A percentile compares a stretch with the other conserved stretches of the same genome.
Evolutionary conservation across 192 early-diverging fungal species (phyloP).

Genomic region (Haplosporangium gracile): DNA sequence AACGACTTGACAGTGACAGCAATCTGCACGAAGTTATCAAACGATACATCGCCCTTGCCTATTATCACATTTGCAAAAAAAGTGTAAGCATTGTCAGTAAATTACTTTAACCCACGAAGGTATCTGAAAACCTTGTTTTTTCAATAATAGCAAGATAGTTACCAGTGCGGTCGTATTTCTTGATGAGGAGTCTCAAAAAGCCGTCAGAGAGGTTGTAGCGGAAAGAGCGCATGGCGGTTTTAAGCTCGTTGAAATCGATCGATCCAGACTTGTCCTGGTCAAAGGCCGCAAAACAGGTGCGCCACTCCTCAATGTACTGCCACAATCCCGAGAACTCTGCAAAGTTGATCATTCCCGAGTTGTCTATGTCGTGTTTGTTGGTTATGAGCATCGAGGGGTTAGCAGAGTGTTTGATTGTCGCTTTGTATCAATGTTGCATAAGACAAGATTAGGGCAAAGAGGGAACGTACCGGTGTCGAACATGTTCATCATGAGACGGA

Average conservation of each 20-base stretch:
- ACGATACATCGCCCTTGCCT: constrained; percentile 80
- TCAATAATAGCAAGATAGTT: constrained; percentile 19
- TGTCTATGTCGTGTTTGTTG: constrained; percentile 58
- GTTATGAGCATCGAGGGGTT: not conserved
- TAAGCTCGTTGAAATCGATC: constrained; percentile 80
- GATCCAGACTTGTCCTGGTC: constrained; percentile 81
- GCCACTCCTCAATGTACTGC: constrained; percentile 89
- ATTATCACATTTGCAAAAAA: not conserved
- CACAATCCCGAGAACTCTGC: constrained; percentile 82
- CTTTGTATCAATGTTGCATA: no score
- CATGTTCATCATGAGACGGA: constrained; percentile 85
- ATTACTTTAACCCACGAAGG: no score
- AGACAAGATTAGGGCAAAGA: not conserved
- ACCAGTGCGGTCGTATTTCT: constrained; percentile 85
- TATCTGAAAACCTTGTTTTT: no score
- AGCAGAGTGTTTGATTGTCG: no score
- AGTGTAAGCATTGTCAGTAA: no score
- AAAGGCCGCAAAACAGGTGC: constrained; percentile 82
- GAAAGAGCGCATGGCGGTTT: constrained; percentile 77
- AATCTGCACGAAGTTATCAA: constrained; percentile 83
- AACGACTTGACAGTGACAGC: constrained; percentile 84
- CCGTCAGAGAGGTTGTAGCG: constrained; percentile 81
- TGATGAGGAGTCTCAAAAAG: constrained; percentile 73
- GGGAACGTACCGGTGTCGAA: constrained; percentile 70
- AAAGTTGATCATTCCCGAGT: constrained; percentile 82